Evolutionary conservation across 805 yeast genomes (phyloP).

Genomic region (Saturnispora hagleri): DNA sequence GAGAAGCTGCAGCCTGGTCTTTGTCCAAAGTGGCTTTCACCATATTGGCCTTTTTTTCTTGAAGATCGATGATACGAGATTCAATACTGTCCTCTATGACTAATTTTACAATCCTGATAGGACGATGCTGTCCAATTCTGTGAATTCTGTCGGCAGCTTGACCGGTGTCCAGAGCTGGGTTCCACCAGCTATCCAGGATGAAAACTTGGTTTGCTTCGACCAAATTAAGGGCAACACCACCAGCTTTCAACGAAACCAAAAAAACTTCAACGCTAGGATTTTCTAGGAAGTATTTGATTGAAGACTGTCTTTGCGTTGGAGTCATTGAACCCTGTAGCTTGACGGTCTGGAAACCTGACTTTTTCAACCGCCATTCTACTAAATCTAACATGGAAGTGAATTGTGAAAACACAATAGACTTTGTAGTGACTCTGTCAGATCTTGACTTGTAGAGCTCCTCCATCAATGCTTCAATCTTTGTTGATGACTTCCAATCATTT

Average conservation of each 20-base stretch:
- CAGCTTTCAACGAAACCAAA: slow-evolving; percentile 91
- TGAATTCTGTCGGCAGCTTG: slow-evolving; percentile 98
- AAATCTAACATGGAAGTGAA: slow-evolving; percentile 83
- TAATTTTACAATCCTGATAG: slow-evolving; percentile 84
- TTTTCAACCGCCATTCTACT: slow-evolving; percentile 88
- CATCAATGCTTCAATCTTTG: slow-evolving; percentile 92
- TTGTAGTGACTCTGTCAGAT: slow-evolving; percentile 80
- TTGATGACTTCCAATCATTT: slow-evolving; percentile 87
- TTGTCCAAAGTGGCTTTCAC: slow-evolving; percentile 92
- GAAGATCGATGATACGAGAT: slow-evolving; percentile 88
- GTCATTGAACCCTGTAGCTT: slow-evolving; percentile 96
- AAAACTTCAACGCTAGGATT: slow-evolving; percentile 89
- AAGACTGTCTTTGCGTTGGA: slow-evolving; percentile 87
- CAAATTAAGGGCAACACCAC: slow-evolving; percentile 94
- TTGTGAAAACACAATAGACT: slow-evolving; percentile 94
- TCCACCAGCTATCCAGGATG: slow-evolving; percentile 98
- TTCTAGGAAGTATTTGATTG: slow-evolving; percentile 86
- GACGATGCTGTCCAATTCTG: slow-evolving; percentile 92
- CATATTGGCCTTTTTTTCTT: slow-evolving; percentile 97
- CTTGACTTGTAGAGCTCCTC: slow-evolving; percentile 85
- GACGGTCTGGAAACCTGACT: slow-evolving; percentile 94
- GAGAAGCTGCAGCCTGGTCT: slow-evolving; percentile 83
- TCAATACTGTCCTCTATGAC: slow-evolving; percentile 97
- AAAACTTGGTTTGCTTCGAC: slow-evolving; percentile 98
- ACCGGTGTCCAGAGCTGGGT: slow-evolving; percentile 91